Conservation (phyloP, 345 rosid species). For the Salix brachista region DNA sequence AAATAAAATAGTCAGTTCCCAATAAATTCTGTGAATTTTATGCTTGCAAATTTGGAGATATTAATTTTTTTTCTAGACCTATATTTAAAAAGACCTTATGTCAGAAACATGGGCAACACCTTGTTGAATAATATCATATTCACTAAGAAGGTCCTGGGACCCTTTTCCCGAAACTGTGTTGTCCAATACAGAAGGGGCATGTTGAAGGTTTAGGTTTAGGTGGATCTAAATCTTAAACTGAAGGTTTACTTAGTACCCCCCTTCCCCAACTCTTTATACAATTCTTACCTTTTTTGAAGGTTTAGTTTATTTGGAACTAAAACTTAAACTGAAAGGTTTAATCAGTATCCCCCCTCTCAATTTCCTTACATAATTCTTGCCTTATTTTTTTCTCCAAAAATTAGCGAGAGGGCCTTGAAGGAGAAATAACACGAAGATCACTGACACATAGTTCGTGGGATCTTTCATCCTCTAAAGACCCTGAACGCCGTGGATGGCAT, state of each 20-base stretch:
- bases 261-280: not conserved
- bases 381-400: conserved; percentile 11
- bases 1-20: not conserved
- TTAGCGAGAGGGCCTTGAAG: conserved; percentile 79
- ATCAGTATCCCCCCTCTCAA: not conserved
- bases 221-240: too few relatives aligned
- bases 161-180: too few relatives aligned
- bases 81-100: not conserved
- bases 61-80: not conserved
- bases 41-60: not conserved
- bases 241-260: not conserved
- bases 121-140: too few relatives aligned
- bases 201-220: too few relatives aligned
- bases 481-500: conserved; percentile 89
- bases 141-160: too few relatives aligned
- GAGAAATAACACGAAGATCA: conserved; percentile 73
- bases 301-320: too few relatives aligned
- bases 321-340: not conserved
- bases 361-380: not conserved
- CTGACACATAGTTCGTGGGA: conserved; percentile 85
- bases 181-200: too few relatives aligned
- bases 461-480: conserved; percentile 66
- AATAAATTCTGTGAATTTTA: not conserved
- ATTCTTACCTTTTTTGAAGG: not conserved
- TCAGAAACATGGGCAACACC: not conserved